Evolutionary conservation across 129 eudicot genomes (phyloP), one percentile per base, ranked within the genome.

Genomic region (Tagetes patula): DNA sequence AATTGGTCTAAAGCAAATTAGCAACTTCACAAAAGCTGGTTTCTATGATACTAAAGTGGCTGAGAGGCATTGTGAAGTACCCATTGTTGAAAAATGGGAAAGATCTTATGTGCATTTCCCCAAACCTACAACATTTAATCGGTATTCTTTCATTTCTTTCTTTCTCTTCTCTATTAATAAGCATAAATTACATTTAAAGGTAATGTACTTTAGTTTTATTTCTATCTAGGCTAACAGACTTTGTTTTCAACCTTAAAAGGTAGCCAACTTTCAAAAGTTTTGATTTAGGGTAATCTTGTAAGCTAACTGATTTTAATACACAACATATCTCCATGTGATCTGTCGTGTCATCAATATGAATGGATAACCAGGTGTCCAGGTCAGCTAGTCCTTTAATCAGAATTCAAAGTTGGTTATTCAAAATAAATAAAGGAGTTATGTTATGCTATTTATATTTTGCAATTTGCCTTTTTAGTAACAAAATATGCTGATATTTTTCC

Each of bases 61-160:
- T 6, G 85, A 75, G 52, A 79, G 48, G 65, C 88, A 85, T 27
- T 89, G 97, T 43, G 88, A 82, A 42, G 60, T 47, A 20, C 79
- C 87, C 39, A 27, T 71, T 36, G 49, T 85, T 40, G 92, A 87
- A 73, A 77, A 83, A 40, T 89, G 87, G 79, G 96, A 89, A 54
- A 81, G 76, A 43, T 82, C 87, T 77, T 93, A 82, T 74, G 79
- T 93, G 34, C 98, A 93, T 79, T 89, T 73, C 61, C 98, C 96
- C 31, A 82, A 93, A 31, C 98, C 98, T 50, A 67, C 81, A 39
- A 85, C 92, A 62, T 93, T 87, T 70, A 81, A 77, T 76, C 81
- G 98, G 98, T 89, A 70, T 69, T 67, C 63, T 53, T 67, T 80
- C 37, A 53, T 3, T 14, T 39, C 27, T 52, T 33, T 45, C 3